phyloP scores from a whole-genome alignment of 768 basidiomycete species.

The Suillus clintonianus region DNA sequence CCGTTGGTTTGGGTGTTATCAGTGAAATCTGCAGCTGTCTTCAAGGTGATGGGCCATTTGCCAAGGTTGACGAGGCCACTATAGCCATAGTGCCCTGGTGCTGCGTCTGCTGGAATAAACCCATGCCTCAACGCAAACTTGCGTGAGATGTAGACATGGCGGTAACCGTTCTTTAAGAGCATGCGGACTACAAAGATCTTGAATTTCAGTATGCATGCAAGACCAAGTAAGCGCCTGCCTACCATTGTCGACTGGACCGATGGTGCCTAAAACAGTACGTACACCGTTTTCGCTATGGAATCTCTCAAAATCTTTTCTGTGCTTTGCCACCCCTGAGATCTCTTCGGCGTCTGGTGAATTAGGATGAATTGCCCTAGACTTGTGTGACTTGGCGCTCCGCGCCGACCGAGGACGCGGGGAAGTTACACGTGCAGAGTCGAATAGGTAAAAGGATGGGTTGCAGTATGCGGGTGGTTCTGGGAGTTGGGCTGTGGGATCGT shows the following conservation, averaged over 20 bases:
- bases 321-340: slow-evolving; percentile 52
- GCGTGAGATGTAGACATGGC: slow-evolving; percentile 94
- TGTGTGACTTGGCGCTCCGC: slow-evolving; percentile 40
- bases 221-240: slow-evolving; percentile 18
- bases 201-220: not conserved
- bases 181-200: slow-evolving; percentile 65
- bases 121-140: slow-evolving; percentile 87
- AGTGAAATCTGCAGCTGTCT: slow-evolving; percentile 26
- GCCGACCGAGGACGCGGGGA: slow-evolving; percentile 34
- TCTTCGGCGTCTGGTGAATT: slow-evolving; percentile 25
- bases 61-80: slow-evolving; percentile 86
- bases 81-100: slow-evolving; percentile 93
- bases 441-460: slow-evolving; percentile 74
- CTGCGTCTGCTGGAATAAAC: slow-evolving; percentile 85
- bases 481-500: slow-evolving; percentile 59
- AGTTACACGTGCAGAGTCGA: slow-evolving; percentile 30
- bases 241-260: slow-evolving; percentile 91
- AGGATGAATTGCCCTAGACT: slow-evolving; percentile 35
- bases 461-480: slow-evolving; percentile 63
- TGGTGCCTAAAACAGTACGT: slow-evolving; percentile 85
- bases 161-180: slow-evolving; percentile 89
- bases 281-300: slow-evolving; percentile 94
- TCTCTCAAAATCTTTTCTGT: slow-evolving; percentile 77
- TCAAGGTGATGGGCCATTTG: slow-evolving; percentile 79
- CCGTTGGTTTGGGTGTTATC: slow-evolving; percentile 3